These are phyloP conservation scores for Leptographium procerum DNA, from an alignment of 2,329 filamentous ascomycete species.

Conservation along the genomic window DNA sequence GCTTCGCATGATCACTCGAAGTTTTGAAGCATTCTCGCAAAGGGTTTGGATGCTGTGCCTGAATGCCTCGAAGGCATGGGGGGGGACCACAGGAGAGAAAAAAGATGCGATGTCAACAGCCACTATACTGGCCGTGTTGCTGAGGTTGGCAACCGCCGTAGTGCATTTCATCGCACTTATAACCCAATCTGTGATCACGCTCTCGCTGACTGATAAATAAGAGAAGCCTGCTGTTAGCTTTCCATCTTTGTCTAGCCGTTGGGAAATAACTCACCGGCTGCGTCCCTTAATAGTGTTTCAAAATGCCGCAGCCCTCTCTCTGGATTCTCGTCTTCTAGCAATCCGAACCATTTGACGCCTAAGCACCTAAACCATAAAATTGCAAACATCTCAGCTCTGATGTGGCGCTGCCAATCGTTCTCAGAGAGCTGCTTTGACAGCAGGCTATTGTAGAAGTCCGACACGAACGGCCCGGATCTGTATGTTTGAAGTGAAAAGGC, in stretches of 20 bases:
- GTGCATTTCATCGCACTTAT: background rate
- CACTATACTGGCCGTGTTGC: background rate
- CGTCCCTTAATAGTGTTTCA: background rate
- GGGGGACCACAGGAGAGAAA: background rate
- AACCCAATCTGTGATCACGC: background rate
- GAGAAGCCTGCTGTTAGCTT: background rate
- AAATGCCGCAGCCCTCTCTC: background rate
- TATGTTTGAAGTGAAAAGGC: background rate
- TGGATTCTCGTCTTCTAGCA: background rate
- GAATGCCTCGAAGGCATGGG: background rate
- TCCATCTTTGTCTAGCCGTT: background rate
- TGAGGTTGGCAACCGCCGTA: background rate
- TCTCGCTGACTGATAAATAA: background rate
- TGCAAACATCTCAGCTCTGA: background rate
- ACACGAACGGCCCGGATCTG: too few species aligned
- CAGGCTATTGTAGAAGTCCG: background rate
- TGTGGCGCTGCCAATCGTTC: background rate
- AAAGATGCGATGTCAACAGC: background rate
- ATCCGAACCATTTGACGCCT: background rate
- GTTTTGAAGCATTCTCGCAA: background rate
- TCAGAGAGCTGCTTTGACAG: background rate
- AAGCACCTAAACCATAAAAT: background rate
- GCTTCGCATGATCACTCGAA: background rate
- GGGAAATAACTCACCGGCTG: background rate
- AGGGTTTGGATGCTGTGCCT: background rate